Base-by-base conservation (phyloP, 768 basidiomycete genomes). In the Leccinum olivaceopallidum region DNA sequence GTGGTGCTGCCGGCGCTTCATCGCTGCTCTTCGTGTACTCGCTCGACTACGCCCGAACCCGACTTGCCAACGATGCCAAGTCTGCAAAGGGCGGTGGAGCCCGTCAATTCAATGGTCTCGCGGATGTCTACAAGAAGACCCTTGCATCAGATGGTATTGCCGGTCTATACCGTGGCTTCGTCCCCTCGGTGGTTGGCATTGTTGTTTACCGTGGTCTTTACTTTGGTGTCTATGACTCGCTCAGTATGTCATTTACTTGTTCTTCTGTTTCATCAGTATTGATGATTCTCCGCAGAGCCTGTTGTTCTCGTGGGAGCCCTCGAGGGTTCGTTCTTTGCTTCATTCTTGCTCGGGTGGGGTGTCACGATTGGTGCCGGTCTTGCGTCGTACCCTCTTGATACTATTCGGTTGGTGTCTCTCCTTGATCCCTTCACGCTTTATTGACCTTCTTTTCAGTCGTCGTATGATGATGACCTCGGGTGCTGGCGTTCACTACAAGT, bases 391-490 rank as follows among this genome's bases (percentile, higher is more conserved):
- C 93, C 92, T 78, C 85, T 94, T 58, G 93, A 94, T 73, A 94
- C 93, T 60, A 94, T 94, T 69, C 92, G 90, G 88, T 89, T 9
- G 18, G 74, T 64, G 9, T 4, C 22, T 6, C 47, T 14, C 12
- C 2, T 20, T 34, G 24, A 32, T 48, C 47, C 4, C 9, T 24
- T 50, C 5, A 53, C 5, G 49, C 34, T 53, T 42, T 24, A 36
- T 60, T 58, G 56, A 60, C 56, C 62, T 68, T 70, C 22, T 71
- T 13, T 74, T 66, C 69, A 95, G 96, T 89, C 95, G 97, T 89
- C 94, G 97, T 70, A 99, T 99, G 97, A 99, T 99, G 97, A 98
- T 98, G 96, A 98, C 97, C 39, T 98, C 96, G 24, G 97, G 96
- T 70, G 89, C 87, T 71, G 85, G 85, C 71, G 87, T 90, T 63